A percentile compares a stretch with the other conserved stretches of the same genome.
Evolutionary conservation across 305 asterid species (phyloP).

Genomic region (Fraxinus dipetala): DNA sequence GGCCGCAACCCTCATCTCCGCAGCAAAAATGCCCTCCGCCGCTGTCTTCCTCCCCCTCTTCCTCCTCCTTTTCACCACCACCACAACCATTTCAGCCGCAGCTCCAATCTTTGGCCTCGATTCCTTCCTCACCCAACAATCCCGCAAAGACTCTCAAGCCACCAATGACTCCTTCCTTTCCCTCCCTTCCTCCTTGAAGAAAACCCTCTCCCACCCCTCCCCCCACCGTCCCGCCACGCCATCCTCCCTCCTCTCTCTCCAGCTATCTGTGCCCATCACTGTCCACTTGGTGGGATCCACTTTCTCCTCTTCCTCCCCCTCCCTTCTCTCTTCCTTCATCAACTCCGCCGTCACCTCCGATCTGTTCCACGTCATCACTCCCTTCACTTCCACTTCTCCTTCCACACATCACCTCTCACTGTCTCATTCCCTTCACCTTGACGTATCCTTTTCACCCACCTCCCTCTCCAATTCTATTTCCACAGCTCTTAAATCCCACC

Average conservation of each 20-base stretch:
- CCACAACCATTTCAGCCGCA: constrained; percentile 28
- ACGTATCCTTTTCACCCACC: constrained; percentile 42
- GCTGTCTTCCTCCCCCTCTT: constrained; percentile 31
- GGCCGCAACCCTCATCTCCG: constrained; percentile 18
- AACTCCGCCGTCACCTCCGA: constrained; percentile 71
- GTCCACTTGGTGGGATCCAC: constrained; percentile 74
- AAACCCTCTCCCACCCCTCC: constrained; percentile 44
- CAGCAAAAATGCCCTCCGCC: constrained; percentile 33
- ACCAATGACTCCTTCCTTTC: constrained; percentile 58
- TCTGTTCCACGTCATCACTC: constrained; percentile 83
- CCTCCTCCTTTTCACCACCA: constrained; percentile 21
- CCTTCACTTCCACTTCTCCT: constrained; percentile 38
- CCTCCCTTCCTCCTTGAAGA: constrained; percentile 59
- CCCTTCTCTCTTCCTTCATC: constrained; percentile 61
- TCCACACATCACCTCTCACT: constrained; percentile 57
- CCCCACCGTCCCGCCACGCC: constrained; percentile 37
- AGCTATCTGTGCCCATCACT: constrained; percentile 62
- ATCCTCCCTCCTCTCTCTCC: constrained; percentile 53
- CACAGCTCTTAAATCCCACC: constrained; percentile 47
- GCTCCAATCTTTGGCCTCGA: constrained; percentile 66
- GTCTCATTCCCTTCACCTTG: constrained; percentile 75
- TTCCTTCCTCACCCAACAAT: constrained; percentile 64
- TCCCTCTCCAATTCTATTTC: constrained; percentile 48
- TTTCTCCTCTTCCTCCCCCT: constrained; percentile 58
- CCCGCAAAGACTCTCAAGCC: constrained; percentile 60